These are phyloP conservation scores for Aspergillus jensenii DNA, from an alignment of 2,329 filamentous ascomycete genomes.

Conservation along the genomic window DNA sequence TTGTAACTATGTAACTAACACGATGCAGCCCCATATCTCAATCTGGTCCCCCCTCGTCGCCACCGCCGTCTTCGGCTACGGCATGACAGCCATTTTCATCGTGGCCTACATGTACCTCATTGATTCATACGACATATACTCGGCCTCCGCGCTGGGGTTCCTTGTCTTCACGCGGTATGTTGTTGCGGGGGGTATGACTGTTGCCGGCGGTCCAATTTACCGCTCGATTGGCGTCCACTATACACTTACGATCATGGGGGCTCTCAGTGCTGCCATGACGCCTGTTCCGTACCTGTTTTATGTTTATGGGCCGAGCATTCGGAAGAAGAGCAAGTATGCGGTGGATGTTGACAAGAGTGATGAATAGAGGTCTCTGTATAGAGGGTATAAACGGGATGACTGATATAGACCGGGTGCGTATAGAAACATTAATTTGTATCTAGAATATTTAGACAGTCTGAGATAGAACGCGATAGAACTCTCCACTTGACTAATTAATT, in stretches of 20 bases:
- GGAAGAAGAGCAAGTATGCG: constrained; percentile 19
- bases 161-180: constrained; percentile 45
- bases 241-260: constrained; percentile 44
- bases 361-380: no score
- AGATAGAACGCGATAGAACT: no score
- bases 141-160: constrained; percentile 50
- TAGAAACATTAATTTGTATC: no score
- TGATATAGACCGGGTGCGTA: no score
- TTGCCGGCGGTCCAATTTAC: constrained; percentile 41
- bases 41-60: constrained; percentile 54
- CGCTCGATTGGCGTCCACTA: constrained; percentile 41
- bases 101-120: constrained; percentile 59
- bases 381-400: no score
- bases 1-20: constrained; percentile 2
- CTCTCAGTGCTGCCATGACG: constrained; percentile 39
- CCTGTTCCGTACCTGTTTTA: constrained; percentile 44
- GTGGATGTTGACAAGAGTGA: neutral
- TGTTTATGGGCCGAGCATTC: constrained; percentile 21
- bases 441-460: no score
- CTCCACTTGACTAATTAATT: no score
- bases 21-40: constrained; percentile 41
- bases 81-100: constrained; percentile 52
- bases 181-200: constrained; percentile 40
- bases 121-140: constrained; percentile 55
- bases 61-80: constrained; percentile 54